These are phyloP conservation scores for Brassica rapa DNA, from an alignment of 345 rosid genomes.

Conservation along the genomic window DNA sequence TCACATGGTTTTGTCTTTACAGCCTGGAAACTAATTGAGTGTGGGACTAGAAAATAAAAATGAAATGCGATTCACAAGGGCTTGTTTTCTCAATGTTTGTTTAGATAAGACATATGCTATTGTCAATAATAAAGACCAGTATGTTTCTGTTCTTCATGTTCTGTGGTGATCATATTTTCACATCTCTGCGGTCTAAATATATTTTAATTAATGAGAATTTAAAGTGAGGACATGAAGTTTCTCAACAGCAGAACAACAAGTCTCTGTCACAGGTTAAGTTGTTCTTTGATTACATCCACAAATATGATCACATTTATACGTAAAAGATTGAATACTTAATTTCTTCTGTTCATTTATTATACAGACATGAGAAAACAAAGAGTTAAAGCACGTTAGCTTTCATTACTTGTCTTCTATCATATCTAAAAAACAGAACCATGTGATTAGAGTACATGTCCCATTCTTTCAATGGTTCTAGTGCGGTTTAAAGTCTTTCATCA, in stretches of 20 bases:
- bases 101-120: not conserved
- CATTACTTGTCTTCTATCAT: not conserved
- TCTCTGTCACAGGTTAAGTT: slow-evolving; percentile 5
- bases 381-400: not conserved
- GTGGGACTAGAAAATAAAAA: slow-evolving; percentile 3
- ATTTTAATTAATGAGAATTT: not conserved
- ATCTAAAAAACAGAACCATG: slow-evolving; percentile 27
- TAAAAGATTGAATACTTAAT: not conserved
- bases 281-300: slow-evolving; percentile 4
- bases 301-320: not conserved
- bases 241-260: slow-evolving; percentile 27
- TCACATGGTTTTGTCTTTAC: slow-evolving; percentile 37
- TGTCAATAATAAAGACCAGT: slow-evolving; percentile 6
- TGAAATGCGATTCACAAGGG: slow-evolving; percentile 25
- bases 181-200: not conserved
- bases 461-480: not conserved
- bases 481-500: not conserved
- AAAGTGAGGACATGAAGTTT: slow-evolving; percentile 30
- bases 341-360: not conserved
- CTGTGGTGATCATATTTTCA: slow-evolving; percentile 19
- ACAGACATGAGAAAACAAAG: not conserved
- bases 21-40: not conserved
- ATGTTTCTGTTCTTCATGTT: slow-evolving; percentile 24
- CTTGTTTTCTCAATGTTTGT: slow-evolving; percentile 28
- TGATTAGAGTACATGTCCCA: slow-evolving; percentile 14